Evolutionary conservation across 345 rosid genomes (phyloP).

Genomic region (Hevea brasiliensis): DNA sequence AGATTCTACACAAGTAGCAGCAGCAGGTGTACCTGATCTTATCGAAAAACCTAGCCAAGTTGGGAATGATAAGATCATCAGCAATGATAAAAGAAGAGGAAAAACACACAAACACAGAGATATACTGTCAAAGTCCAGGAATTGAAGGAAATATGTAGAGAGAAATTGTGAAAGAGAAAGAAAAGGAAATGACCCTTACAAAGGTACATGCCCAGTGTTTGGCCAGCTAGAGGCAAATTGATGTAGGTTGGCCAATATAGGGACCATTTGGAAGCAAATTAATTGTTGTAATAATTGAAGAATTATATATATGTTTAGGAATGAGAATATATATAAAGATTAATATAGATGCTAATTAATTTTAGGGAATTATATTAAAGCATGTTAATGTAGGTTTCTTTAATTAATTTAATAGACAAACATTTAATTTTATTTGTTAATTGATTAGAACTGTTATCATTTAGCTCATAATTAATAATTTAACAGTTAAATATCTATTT

Average conservation of each 20-base stretch:
- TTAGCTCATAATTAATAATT: no score
- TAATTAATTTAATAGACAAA: background rate
- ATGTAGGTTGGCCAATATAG: no score
- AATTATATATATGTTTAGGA: no score
- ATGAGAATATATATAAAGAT: slow-evolving; percentile 4
- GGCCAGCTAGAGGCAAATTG: no score
- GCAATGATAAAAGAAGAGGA: background rate
- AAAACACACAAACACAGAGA: slow-evolving; percentile 4
- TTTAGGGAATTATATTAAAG: slow-evolving; percentile 7
- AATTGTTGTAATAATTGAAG: slow-evolving; percentile 25
- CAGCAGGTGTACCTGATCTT: slow-evolving; percentile 18
- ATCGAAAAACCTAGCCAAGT: slow-evolving; percentile 40
- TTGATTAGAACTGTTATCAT: no score
- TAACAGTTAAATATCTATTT: no score
- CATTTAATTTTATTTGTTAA: background rate
- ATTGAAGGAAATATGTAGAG: background rate
- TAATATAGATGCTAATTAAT: slow-evolving; percentile 25
- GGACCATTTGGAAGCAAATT: no score
- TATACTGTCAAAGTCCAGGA: background rate
- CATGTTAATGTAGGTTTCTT: no score
- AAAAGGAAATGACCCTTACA: slow-evolving; percentile 11
- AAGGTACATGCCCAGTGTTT: no score
- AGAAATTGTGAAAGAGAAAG: slow-evolving; percentile 3
- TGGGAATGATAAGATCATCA: slow-evolving; percentile 31
- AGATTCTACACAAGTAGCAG: slow-evolving; percentile 30